phyloP scores from a whole-genome alignment of 805 yeast genomes.

The Kazachstania bromeliacearum region DNA sequence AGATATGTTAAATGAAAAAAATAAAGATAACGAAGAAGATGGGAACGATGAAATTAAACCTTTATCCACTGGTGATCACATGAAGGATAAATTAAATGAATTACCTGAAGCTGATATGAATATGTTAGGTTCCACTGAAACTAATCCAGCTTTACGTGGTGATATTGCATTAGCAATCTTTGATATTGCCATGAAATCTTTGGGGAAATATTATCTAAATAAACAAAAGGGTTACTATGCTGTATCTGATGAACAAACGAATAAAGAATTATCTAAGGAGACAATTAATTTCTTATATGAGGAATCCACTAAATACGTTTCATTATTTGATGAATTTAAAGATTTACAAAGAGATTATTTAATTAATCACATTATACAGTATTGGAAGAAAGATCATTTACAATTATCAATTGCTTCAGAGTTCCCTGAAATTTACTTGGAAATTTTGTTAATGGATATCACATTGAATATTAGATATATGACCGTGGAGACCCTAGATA shows the following conservation, averaged over 20 bases:
- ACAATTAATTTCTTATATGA: conserved; percentile 30
- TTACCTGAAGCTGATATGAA: conserved; percentile 83
- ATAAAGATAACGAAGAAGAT: conserved; percentile 25
- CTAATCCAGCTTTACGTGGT: conserved; percentile 70
- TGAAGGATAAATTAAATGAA: conserved; percentile 54
- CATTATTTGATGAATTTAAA: conserved; percentile 57
- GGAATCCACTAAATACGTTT: conserved; percentile 39
- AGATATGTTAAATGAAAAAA: conserved; percentile 32
- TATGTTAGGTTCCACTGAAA: conserved; percentile 76
- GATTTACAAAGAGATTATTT: conserved; percentile 62
- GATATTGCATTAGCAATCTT: conserved; percentile 63
- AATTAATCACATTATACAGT: conserved; percentile 52
- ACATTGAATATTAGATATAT: conserved; percentile 57
- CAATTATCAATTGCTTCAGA: conserved; percentile 22
- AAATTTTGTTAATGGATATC: conserved; percentile 42
- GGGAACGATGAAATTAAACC: conserved; percentile 34
- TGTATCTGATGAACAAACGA: conserved; percentile 28
- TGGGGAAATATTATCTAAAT: conserved; percentile 27
- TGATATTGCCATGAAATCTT: conserved; percentile 51
- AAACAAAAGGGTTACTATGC: conserved; percentile 29
- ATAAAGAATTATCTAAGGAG: conserved; percentile 20
- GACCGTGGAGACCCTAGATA: conserved; percentile 31
- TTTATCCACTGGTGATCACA: conserved; percentile 44
- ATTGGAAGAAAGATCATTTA: conserved; percentile 37
- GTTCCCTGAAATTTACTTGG: conserved; percentile 31